Evolutionary conservation across 257 asterid genomes (phyloP).

Genomic region (Gentiana macrophylla): DNA sequence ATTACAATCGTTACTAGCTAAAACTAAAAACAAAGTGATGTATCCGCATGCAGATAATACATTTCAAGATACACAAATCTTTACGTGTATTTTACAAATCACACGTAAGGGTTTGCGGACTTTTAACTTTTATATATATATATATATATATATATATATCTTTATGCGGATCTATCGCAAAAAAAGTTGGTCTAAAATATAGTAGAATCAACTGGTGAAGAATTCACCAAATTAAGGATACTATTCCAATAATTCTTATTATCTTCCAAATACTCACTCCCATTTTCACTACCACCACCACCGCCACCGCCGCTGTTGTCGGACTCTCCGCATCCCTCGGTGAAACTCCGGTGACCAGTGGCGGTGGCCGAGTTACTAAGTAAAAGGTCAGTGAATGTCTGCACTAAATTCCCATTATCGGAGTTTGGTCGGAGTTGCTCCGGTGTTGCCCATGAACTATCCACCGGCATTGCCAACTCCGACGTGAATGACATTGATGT

Average conservation of each 20-base stretch:
- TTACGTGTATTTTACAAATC: no score
- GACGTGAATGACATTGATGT: constrained; percentile 23
- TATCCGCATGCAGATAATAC: no score
- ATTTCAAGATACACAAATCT: no score
- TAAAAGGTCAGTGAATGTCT: constrained; percentile 67
- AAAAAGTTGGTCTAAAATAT: constrained; percentile 16
- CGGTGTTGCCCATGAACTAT: constrained; percentile 5
- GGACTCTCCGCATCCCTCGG: constrained; percentile 49
- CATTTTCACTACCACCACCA: constrained; percentile 6
- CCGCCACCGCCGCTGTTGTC: constrained; percentile 27
- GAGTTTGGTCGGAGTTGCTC: constrained; percentile 13
- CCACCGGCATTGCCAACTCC: constrained; percentile 19
- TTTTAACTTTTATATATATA: no score
- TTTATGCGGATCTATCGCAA: no score
- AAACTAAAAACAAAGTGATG: no score
- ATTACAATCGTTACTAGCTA: no score
- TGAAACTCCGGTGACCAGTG: constrained; percentile 22
- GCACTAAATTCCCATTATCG: constrained; percentile 48
- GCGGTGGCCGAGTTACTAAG: constrained; percentile 33
- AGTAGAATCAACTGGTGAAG: constrained; percentile 55
- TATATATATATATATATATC: no score
- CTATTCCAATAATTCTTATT: constrained; percentile 81
- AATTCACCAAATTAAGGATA: constrained; percentile 62
- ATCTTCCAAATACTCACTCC: constrained; percentile 45
- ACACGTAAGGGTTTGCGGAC: no score